phyloP scores from a whole-genome alignment of 2,329 filamentous ascomycete genomes.

The Geosmithia flava region DNA sequence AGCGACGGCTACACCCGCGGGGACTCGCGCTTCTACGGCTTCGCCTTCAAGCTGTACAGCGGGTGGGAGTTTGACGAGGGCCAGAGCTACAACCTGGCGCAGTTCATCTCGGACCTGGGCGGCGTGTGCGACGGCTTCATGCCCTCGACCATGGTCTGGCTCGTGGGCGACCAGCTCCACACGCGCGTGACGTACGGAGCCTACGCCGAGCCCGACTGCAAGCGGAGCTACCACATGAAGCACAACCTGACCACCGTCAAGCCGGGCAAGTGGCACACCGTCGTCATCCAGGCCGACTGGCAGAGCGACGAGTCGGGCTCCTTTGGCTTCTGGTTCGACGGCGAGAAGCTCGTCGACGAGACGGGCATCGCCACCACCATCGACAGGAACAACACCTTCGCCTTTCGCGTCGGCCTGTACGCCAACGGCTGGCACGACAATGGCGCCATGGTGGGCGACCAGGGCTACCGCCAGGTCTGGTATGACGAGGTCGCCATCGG shows the following conservation, averaged over 20 bases:
- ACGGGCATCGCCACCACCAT: constrained; percentile 29
- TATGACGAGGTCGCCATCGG: constrained; percentile 34
- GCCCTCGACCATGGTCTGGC: constrained; percentile 34
- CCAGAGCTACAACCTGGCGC: constrained; percentile 33
- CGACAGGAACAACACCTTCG: constrained; percentile 26
- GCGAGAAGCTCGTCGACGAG: constrained; percentile 26
- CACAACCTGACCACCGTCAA: constrained; percentile 22
- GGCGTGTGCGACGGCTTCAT: constrained; percentile 26
- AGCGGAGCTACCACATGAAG: constrained; percentile 7
- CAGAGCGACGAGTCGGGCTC: constrained; percentile 26
- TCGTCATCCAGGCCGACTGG: constrained; percentile 33
- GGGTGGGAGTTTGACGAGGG: constrained; percentile 28
- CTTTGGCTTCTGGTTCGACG: constrained; percentile 34
- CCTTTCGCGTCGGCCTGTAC: constrained; percentile 35
- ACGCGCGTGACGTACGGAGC: constrained; percentile 21
- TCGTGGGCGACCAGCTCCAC: constrained; percentile 27
- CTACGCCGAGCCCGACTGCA: constrained; percentile 13
- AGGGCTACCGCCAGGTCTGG: constrained; percentile 33
- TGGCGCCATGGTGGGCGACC: constrained; percentile 21
- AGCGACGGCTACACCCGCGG: constrained; percentile 29
- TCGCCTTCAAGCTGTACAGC: constrained; percentile 33
- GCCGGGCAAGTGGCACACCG: constrained; percentile 30
- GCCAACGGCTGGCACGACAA: constrained; percentile 36
- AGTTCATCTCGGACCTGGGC: constrained; percentile 33
- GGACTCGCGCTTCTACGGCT: constrained; percentile 35